Evolutionary conservation across 2,329 filamentous ascomycete species (phyloP).

Genomic region (Chaetomiaceae sp.): DNA sequence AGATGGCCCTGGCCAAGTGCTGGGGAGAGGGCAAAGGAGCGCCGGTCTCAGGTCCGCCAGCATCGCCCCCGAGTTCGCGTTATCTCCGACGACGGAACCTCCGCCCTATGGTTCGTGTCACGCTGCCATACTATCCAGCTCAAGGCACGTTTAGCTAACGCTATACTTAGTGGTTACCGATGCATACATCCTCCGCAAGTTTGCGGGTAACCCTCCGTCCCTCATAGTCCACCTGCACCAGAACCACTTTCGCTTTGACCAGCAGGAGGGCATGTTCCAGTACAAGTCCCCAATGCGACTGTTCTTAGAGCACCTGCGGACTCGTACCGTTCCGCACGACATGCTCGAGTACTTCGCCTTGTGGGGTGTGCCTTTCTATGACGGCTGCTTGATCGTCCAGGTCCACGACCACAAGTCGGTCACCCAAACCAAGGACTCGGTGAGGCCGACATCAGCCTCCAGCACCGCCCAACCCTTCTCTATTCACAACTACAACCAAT

Average conservation of each 20-base stretch:
- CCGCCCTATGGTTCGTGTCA: constrained; percentile 46
- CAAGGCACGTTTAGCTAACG: constrained; percentile 6
- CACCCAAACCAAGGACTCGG: constrained; percentile 53
- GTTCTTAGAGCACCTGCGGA: constrained; percentile 68
- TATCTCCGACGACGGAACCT: constrained; percentile 36
- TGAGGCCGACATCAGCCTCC: constrained; percentile 47
- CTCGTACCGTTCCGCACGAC: constrained; percentile 79
- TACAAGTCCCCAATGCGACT: constrained; percentile 90
- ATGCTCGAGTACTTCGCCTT: constrained; percentile 72
- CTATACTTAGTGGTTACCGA: constrained; percentile 42
- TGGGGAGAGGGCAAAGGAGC: constrained; percentile 45
- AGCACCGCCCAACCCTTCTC: constrained; percentile 67
- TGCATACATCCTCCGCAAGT: constrained; percentile 77
- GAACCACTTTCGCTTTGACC: constrained; percentile 85
- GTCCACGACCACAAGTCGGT: constrained; percentile 79
- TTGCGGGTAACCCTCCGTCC: constrained; percentile 61
- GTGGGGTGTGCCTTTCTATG: constrained; percentile 75
- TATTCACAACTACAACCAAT: constrained; percentile 86
- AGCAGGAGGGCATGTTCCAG: constrained; percentile 84
- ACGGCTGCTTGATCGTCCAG: constrained; percentile 90
- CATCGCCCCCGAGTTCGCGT: constrained; percentile 37
- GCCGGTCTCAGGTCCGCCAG: constrained; percentile 45
- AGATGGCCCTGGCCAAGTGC: constrained; percentile 43
- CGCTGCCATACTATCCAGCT: not conserved
- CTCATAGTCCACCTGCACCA: constrained; percentile 79